A percentile compares a stretch with the other conserved stretches of the same genome.
Evolutionary conservation across 164 flowering plant genomes (phyloP).

Genomic region (Protea cynaroides): DNA sequence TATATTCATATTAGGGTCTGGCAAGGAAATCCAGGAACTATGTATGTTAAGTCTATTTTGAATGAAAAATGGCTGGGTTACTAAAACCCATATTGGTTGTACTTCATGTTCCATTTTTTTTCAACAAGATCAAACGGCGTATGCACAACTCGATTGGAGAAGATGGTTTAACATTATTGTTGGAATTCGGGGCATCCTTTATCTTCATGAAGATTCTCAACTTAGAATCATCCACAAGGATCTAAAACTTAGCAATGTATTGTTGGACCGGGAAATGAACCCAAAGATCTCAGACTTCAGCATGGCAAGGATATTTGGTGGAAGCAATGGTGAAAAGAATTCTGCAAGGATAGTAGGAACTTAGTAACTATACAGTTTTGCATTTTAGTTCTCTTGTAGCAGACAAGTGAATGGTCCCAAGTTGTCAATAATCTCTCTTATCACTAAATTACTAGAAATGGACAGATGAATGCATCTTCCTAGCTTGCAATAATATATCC

Average conservation of each 20-base stretch:
- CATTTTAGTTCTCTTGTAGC: background rate
- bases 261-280: slow-evolving; percentile 27
- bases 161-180: slow-evolving; percentile 23
- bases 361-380: slow-evolving; percentile 21
- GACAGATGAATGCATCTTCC: too few species aligned
- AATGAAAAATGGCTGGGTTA: background rate
- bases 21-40: background rate
- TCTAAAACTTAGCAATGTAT: slow-evolving; percentile 26
- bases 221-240: slow-evolving; percentile 33
- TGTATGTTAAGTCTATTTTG: too few species aligned
- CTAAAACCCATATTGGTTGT: too few species aligned
- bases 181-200: slow-evolving; percentile 40
- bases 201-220: slow-evolving; percentile 37
- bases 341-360: slow-evolving; percentile 39
- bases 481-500: too few species aligned
- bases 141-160: slow-evolving; percentile 24
- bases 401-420: background rate
- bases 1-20: background rate
- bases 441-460: too few species aligned
- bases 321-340: slow-evolving; percentile 19
- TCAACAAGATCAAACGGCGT: slow-evolving; percentile 13
- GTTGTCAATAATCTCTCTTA: too few species aligned
- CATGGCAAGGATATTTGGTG: slow-evolving; percentile 38
- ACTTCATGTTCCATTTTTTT: background rate
- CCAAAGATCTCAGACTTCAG: slow-evolving; percentile 48